Evolutionary conservation across 2,329 filamentous ascomycete species (phyloP).

Genomic region (Albophoma yamanashiensis): DNA sequence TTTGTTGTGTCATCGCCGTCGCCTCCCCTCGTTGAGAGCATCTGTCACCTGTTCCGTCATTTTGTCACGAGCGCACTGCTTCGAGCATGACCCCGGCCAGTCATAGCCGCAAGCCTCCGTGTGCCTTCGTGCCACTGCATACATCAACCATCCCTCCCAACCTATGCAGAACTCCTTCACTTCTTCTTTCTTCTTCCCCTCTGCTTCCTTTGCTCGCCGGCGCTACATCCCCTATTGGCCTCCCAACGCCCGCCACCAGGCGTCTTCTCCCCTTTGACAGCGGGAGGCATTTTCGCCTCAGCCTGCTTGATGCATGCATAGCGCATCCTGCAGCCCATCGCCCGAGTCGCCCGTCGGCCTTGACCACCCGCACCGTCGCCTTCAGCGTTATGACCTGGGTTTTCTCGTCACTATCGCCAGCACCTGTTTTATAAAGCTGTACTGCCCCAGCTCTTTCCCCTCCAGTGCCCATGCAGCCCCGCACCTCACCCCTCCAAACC

Average conservation of each 20-base stretch:
- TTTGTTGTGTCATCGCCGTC: not conserved
- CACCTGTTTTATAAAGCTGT: not conserved
- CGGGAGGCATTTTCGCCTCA: constrained; percentile 4
- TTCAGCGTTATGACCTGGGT: not conserved
- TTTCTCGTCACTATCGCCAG: not conserved
- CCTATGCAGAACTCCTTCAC: not conserved
- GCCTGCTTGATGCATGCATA: constrained; percentile 3
- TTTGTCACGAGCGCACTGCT: constrained; percentile 1
- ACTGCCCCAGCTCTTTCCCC: not conserved
- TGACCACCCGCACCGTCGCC: constrained; percentile 1
- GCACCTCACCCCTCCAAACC: constrained; percentile 4
- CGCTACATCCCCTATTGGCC: not conserved
- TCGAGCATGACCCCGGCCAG: not conserved
- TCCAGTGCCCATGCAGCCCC: constrained; percentile 1
- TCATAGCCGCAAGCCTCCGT: not conserved
- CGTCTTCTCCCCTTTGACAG: not conserved
- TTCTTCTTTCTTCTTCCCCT: not conserved
- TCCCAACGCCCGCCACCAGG: not conserved
- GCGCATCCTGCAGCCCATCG: constrained; percentile 3
- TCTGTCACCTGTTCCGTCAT: not conserved
- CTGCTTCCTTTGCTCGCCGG: not conserved
- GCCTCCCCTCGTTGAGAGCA: not conserved
- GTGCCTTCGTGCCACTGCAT: not conserved
- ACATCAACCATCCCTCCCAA: constrained; percentile 1
- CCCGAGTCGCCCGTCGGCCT: constrained; percentile 1